Evolutionary conservation across 2,329 filamentous ascomycete species (phyloP), one percentile per base, ranked within the genome.

Genomic region (Exophiala alcalophila): DNA sequence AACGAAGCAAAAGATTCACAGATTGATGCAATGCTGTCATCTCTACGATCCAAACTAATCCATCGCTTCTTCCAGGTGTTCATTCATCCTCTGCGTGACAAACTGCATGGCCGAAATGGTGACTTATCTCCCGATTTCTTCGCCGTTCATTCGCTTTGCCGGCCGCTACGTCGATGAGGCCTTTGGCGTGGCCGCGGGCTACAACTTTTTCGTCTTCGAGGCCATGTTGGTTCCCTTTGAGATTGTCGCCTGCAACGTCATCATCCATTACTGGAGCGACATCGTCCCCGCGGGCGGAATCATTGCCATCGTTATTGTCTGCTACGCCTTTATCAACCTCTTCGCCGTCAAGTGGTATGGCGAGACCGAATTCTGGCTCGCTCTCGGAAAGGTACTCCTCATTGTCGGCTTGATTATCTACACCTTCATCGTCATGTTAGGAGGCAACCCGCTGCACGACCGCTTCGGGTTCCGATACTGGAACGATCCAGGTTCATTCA

Each of bases 341-440:
- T 71, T 90, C 47, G 82, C 81, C 1, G 83, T 89, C 12, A 73
- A 83, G 51, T 86, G 75, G 72, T 89, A 86, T 45, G 84, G 84
- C 30, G 84, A 88, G 64, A 77, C 81, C 0, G 86, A 92, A 60
- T 92, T 94, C 58, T 77, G 77, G 67, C 78, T 82, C 14, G 81
- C 86, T 2, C 61, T 86, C 2, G 81, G 81, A 40, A 88, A 89
- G 61, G 76, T 88, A 2, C 55, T 89, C 2, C 72, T 89, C 36
- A 85, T 86, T 47, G 64, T 88, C 24, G 83, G 78, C 1, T 71
- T 91, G 36, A 75, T 90, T 53, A 56, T 80, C 50, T 90, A 86
- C 66, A 91, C 87, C 2, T 87, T 94, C 58, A 74, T 94, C 52
- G 79, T 81, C 52, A 91, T 92, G 82, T 67, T 92, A 1, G 88